Base-by-base conservation (phyloP, 495 filamentous ascomycete species). In the Xylaria sp. region DNA sequence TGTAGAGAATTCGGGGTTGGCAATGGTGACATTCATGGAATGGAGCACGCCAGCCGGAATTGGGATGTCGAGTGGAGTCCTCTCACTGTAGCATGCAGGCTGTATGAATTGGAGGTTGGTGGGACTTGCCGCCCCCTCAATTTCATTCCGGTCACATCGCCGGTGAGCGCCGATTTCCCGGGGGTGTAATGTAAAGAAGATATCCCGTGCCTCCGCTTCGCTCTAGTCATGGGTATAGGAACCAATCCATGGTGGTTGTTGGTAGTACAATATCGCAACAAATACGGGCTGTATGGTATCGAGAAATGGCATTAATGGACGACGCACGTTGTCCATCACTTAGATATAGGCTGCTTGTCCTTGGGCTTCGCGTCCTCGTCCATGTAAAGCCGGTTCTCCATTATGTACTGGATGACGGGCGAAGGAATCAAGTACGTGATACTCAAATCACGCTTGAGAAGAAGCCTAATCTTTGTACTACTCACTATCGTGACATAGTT, bases 401-500 rank as follows among this genome's bases (percentile, higher is more conserved):
- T 88, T 75, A 97, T 94, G 72, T 97, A 97, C 65, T 91, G 82
- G 43, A 93, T 92, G 55, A 93, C 91, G 1, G 88, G 48, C 70
- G 59, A 8, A 31, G 75, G 74, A 19, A 79, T 72, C 43, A 78
- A 50, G 46, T 78, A 84, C 69, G 86, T 86, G 31, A 93, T 89
- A 73, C 92, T 95, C 86, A 97, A 91, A 72, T 94, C 92, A 73
- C 91, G 89, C 71, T 90, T 87, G 61, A 95, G 79, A 80, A 97
- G 96, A 9, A 96, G 83, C 35, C 94, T 88, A 65, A 97, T 94
- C 80, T 95, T 96, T 40, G 94, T 97, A 57, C 91, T 93, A 76
- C 90, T 93, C 70, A 98, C 92, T 71, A 74, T 97, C 33, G 37
- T 31, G 44, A 52, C 33, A 31, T 21, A 92, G 46, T 70, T 41